A percentile compares a stretch with the other conserved stretches of the same genome.
Evolutionary conservation across 2,329 filamentous ascomycete species (phyloP).

Genomic region (Botrytis tulipae): DNA sequence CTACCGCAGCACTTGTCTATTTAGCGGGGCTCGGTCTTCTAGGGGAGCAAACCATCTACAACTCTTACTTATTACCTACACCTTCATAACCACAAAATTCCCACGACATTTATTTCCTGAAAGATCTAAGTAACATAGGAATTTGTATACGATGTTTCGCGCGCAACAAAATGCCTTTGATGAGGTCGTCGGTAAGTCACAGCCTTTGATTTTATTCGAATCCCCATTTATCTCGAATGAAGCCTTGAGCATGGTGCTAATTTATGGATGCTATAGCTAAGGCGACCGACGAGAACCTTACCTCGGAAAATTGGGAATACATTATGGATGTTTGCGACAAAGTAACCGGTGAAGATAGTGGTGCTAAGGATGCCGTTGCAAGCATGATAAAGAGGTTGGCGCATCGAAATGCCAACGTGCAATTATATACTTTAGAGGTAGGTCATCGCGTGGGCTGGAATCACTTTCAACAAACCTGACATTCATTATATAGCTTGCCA

Average conservation of each 20-base stretch:
- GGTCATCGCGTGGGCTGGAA: conserved; percentile 6
- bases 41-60: neutral
- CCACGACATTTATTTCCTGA: neutral
- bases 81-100: conserved; percentile 10
- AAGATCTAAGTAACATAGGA: neutral
- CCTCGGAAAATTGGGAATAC: conserved; percentile 65
- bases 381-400: conserved; percentile 72
- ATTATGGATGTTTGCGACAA: conserved; percentile 47
- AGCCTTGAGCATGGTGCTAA: conserved; percentile 24
- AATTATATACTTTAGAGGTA: conserved; percentile 70
- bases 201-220: conserved; percentile 3
- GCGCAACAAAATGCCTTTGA: conserved; percentile 67
- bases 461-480: conserved; percentile 21
- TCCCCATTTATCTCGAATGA: conserved; percentile 17
- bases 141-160: conserved; percentile 50
- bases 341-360: conserved; percentile 43
- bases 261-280: conserved; percentile 51
- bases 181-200: conserved; percentile 62
- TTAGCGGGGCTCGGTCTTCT: conserved; percentile 11
- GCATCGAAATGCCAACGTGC: conserved; percentile 75
- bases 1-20: neutral
- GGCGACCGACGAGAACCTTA: conserved; percentile 97
- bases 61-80: conserved; percentile 1
- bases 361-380: conserved; percentile 65
- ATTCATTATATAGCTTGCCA: conserved; percentile 54